Percentiles rank a stretch among this genome's conserved stretches.
These are phyloP conservation scores for Colletotrichum musae DNA, from an alignment of 2,329 filamentous ascomycete species.

Conservation along the genomic window DNA sequence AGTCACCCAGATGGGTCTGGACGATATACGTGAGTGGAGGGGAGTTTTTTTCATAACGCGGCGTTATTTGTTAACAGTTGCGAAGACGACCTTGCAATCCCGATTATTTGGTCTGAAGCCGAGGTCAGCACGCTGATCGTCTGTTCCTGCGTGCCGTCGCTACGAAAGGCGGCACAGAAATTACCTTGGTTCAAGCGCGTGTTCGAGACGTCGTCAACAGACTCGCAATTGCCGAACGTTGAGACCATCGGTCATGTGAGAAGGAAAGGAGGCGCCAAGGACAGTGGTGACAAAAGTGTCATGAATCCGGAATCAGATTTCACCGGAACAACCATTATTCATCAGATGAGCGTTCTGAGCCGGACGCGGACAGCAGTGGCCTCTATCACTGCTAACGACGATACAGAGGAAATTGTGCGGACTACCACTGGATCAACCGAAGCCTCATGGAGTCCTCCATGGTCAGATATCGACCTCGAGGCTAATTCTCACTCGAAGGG, in stretches of 20 bases:
- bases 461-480: background rate
- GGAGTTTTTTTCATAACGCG: too few relatives aligned
- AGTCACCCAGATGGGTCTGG: slow-evolving; percentile 43
- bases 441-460: too few relatives aligned
- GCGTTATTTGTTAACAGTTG: background rate
- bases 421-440: background rate
- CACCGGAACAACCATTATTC: slow-evolving; percentile 6
- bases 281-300: background rate
- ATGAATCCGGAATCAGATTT: background rate
- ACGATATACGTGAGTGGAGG: slow-evolving; percentile 43
- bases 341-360: slow-evolving; percentile 17
- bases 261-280: background rate
- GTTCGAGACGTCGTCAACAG: slow-evolving; percentile 44
- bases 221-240: background rate
- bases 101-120: slow-evolving; percentile 49
- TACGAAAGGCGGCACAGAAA: slow-evolving; percentile 47
- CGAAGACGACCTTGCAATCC: slow-evolving; percentile 45
- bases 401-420: background rate
- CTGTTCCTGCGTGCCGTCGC: slow-evolving; percentile 50
- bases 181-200: slow-evolving; percentile 46
- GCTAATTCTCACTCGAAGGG: background rate
- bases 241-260: slow-evolving; percentile 20
- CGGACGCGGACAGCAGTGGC: background rate
- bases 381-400: background rate
- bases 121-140: slow-evolving; percentile 49